These are phyloP conservation scores for Actinomucor elegans DNA, from an alignment of 371 early-diverging fungal species.

Conservation along the genomic window DNA sequence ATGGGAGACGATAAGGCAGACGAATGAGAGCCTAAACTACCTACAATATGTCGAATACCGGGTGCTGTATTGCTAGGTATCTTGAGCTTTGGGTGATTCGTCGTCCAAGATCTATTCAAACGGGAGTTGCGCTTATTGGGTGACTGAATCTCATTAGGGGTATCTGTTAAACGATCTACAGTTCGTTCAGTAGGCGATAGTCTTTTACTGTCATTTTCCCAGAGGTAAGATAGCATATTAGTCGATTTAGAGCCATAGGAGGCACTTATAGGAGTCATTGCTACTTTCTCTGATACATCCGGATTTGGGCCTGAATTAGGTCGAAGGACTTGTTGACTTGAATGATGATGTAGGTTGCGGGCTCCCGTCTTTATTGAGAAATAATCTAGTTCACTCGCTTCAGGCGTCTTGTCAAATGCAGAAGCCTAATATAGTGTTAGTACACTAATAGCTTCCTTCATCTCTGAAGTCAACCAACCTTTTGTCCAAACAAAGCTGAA, in stretches of 20 bases:
- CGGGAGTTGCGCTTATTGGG: slow-evolving; percentile 21
- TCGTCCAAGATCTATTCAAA: slow-evolving; percentile 18
- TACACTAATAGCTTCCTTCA: background rate
- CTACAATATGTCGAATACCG: slow-evolving; percentile 24
- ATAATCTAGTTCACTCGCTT: slow-evolving; percentile 25
- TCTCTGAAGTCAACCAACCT: too few relatives aligned
- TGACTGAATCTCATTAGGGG: slow-evolving; percentile 9
- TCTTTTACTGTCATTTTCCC: slow-evolving; percentile 22
- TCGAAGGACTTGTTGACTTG: background rate
- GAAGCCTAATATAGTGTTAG: slow-evolving; percentile 9
- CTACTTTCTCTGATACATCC: slow-evolving; percentile 1
- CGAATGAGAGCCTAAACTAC: slow-evolving; percentile 14
- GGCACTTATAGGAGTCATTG: slow-evolving; percentile 23
- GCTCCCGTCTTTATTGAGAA: slow-evolving; percentile 20
- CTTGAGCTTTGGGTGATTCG: slow-evolving; percentile 13
- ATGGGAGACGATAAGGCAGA: slow-evolving; percentile 13
- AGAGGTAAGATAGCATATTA: slow-evolving; percentile 35
- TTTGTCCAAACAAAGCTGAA: slow-evolving; percentile 19
- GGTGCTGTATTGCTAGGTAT: slow-evolving; percentile 52
- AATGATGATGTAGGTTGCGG: background rate
- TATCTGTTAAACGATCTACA: slow-evolving; percentile 13
- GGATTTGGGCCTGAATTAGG: slow-evolving; percentile 14
- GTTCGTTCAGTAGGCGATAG: slow-evolving; percentile 14
- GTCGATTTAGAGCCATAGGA: slow-evolving; percentile 34
- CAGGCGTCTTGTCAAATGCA: slow-evolving; percentile 13